These are phyloP conservation scores for Aspergillus incahuasiensis DNA, from an alignment of 495 filamentous ascomycete genomes.

Conservation along the genomic window DNA sequence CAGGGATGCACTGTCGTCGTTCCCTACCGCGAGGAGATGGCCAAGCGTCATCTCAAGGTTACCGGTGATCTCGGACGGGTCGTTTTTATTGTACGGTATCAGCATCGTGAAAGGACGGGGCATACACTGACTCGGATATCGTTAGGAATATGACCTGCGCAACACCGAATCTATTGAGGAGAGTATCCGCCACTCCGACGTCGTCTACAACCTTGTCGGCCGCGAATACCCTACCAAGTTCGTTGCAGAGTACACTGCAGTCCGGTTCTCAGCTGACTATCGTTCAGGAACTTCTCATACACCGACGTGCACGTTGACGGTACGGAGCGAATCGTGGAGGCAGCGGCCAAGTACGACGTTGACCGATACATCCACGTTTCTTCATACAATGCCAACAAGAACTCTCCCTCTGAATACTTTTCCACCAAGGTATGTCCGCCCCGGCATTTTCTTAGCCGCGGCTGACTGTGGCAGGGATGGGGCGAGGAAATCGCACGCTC, in stretches of 20 bases:
- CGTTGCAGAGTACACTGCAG: constrained; percentile 22
- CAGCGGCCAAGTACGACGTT: constrained; percentile 96
- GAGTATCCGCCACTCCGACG: constrained; percentile 91
- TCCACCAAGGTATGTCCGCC: constrained; percentile 67
- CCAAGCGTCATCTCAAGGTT: constrained; percentile 92
- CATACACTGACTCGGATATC: constrained; percentile 5
- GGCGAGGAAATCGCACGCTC: constrained; percentile 79
- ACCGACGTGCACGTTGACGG: constrained; percentile 94
- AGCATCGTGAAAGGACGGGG: neutral
- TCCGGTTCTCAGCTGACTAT: constrained; percentile 22
- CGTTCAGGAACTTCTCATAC: constrained; percentile 78
- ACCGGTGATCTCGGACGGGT: constrained; percentile 89
- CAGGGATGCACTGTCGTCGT: constrained; percentile 90
- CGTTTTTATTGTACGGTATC: constrained; percentile 63
- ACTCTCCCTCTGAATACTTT: constrained; percentile 82
- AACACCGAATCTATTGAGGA: constrained; percentile 97
- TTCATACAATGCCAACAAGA: constrained; percentile 80
- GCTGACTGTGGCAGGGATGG: constrained; percentile 50
- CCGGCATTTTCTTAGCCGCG: neutral
- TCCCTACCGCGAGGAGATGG: constrained; percentile 95
- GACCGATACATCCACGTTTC: constrained; percentile 97
- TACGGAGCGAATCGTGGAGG: constrained; percentile 89
- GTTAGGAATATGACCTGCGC: constrained; percentile 85
- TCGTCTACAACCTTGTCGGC: constrained; percentile 94
- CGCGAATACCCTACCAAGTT: constrained; percentile 95